These are phyloP conservation scores for Kernera saxatilis DNA, from an alignment of 345 rosid genomes.

Conservation along the genomic window DNA sequence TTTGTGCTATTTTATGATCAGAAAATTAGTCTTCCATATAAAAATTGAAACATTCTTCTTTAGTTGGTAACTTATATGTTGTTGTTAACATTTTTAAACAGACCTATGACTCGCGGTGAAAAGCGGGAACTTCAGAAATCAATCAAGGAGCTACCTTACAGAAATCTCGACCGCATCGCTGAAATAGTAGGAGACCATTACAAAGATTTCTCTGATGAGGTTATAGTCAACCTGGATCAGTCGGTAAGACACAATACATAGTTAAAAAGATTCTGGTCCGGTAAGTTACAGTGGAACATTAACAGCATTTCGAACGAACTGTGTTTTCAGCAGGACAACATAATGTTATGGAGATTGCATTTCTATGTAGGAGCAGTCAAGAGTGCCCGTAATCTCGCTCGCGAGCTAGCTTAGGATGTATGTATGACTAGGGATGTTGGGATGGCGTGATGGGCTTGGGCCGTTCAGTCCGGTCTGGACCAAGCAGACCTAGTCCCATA, in stretches of 20 bases:
- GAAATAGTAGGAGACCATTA: neutral
- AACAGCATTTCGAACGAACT: neutral
- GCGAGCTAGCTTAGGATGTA: neutral
- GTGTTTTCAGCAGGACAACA: constrained; percentile 13
- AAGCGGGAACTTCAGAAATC: constrained; percentile 13
- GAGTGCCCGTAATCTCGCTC: constrained; percentile 11
- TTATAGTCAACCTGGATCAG: constrained; percentile 20
- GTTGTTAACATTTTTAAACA: neutral
- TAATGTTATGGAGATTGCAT: constrained; percentile 25
- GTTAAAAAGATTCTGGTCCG: neutral
- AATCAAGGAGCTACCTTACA: constrained; percentile 13
- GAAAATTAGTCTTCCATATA: neutral
- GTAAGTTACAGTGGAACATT: neutral
- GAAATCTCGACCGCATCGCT: neutral
- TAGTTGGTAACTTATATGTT: neutral
- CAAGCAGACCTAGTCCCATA: neutral
- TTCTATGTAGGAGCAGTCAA: constrained; percentile 22
- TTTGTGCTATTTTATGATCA: neutral
- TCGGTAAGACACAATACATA: constrained; percentile 7
- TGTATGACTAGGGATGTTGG: neutral
- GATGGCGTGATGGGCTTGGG: neutral
- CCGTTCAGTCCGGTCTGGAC: neutral
- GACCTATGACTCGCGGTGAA: constrained; percentile 21
- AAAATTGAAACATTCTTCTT: neutral
- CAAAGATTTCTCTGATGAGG: neutral